Evolutionary conservation across 495 filamentous ascomycete species (phyloP).

Genomic region (Letharia lupina): DNA sequence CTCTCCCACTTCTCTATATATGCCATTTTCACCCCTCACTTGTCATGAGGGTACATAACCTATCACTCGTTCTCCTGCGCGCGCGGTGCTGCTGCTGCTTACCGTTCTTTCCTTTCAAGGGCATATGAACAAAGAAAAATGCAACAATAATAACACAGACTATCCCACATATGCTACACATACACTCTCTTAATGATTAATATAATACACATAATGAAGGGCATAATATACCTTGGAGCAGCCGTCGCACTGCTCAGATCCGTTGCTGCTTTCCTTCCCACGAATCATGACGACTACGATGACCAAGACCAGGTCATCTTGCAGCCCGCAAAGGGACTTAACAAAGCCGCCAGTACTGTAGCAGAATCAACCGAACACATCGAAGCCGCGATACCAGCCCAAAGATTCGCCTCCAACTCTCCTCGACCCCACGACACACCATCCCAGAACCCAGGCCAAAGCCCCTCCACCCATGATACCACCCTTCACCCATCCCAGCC

Average conservation of each 20-base stretch:
- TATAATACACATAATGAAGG: slow-evolving; percentile 49
- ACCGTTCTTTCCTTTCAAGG: neutral
- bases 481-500: slow-evolving; percentile 25
- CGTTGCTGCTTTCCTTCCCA: slow-evolving; percentile 38
- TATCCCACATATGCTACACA: neutral
- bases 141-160: neutral
- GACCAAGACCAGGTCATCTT: slow-evolving; percentile 1
- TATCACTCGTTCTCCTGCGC: neutral
- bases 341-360: neutral
- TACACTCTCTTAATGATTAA: slow-evolving; percentile 10
- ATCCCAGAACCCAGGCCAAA: neutral
- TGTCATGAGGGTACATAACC: neutral
- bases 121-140: neutral
- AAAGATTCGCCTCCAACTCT: neutral
- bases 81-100: neutral
- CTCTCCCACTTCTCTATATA: neutral
- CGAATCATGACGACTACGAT: slow-evolving; percentile 8
- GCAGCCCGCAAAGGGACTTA: neutral
- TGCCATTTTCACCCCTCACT: neutral
- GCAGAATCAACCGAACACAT: neutral
- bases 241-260: slow-evolving; percentile 58
- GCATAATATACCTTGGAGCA: slow-evolving; percentile 51
- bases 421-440: neutral
- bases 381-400: neutral
- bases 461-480: slow-evolving; percentile 15